Base-by-base conservation (phyloP, 768 basidiomycete genomes). In the Inosperma sp. region DNA sequence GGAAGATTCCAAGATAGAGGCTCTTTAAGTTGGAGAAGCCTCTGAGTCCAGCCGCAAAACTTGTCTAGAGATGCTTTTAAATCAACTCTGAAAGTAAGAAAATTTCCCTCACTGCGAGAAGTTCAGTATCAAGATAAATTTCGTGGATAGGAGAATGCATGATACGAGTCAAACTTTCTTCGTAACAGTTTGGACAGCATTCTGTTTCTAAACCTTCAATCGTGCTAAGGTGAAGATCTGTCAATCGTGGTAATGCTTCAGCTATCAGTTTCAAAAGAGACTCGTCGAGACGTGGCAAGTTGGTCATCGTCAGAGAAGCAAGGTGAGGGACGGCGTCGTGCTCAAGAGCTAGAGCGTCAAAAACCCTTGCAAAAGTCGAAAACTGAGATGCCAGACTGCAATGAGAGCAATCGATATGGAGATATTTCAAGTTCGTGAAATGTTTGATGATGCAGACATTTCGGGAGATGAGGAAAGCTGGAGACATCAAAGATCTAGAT, bases 151-250 rank as follows among this genome's bases (percentile, higher is more conserved):
- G 84, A 6, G 84, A 88, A 63, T 87, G 84, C 3, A 74, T 52
- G 21, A 74, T 72, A 43, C 73, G 70, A 7, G 67, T 72, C 21
- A 80, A 67, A 41, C 78, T 81, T 35, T 84, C 83, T 65, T 82
- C 81, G 52, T 80, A 80, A 61, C 86, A 88, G 37, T 61, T 57
- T 74, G 79, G 80, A 62, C 85, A 88, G 60, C 82, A 84, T 44
- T 66, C 69, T 23, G 72, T 59, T 49, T 80, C 76, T 37, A 86
- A 68, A 31, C 81, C 73, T 54, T 83, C 82, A 5, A 79, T 76
- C 52, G 79, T 80, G 58, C 78, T 81, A 41, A 87, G 68, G 53
- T 78, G 70, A 10, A 88, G 74, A 43, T 71, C 65, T 2, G 53
- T 49, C 36, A 88, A 65, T 22, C 55, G 60, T 29, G 77, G 75